phyloP scores from a whole-genome alignment of 2,329 filamentous ascomycete genomes.

The Colletotrichum sojae region DNA sequence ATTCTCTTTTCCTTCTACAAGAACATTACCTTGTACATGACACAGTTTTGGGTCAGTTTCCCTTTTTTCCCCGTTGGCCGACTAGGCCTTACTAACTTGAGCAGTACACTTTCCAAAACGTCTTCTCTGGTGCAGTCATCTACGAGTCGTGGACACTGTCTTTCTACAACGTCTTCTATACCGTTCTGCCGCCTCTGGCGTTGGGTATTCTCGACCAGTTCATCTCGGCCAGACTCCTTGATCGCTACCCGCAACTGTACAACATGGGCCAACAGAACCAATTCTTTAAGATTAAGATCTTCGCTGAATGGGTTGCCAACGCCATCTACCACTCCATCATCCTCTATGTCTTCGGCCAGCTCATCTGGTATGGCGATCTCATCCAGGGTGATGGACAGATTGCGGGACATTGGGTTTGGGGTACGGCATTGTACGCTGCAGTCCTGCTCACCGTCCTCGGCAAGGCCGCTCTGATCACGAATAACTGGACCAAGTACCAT shows the following conservation, averaged over 20 bases:
- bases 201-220: constrained; percentile 98
- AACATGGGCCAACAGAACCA: constrained; percentile 91
- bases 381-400: constrained; percentile 83
- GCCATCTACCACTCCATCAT: constrained; percentile 96
- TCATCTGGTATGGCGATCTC: constrained; percentile 87
- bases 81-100: constrained; percentile 44
- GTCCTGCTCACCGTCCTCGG: constrained; percentile 94
- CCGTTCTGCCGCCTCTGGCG: constrained; percentile 90
- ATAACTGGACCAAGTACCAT: constrained; percentile 99
- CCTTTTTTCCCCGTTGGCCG: background rate
- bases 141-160: constrained; percentile 99
- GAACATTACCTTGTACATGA: constrained; percentile 98
- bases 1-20: constrained; percentile 99
- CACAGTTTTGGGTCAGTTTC: constrained; percentile 91
- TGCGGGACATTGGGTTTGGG: constrained; percentile 98
- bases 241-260: constrained; percentile 97
- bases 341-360: constrained; percentile 87
- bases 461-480: constrained; percentile 94
- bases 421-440: constrained; percentile 92
- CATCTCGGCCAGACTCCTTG: constrained; percentile 91
- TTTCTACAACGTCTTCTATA: constrained; percentile 99
- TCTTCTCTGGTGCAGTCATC: constrained; percentile 97
- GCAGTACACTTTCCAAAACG: constrained; percentile 97
- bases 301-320: constrained; percentile 92
- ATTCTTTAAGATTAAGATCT: constrained; percentile 94